These are phyloP conservation scores for Cladosporium velox DNA, from an alignment of 2,329 filamentous ascomycete genomes.

Conservation along the genomic window DNA sequence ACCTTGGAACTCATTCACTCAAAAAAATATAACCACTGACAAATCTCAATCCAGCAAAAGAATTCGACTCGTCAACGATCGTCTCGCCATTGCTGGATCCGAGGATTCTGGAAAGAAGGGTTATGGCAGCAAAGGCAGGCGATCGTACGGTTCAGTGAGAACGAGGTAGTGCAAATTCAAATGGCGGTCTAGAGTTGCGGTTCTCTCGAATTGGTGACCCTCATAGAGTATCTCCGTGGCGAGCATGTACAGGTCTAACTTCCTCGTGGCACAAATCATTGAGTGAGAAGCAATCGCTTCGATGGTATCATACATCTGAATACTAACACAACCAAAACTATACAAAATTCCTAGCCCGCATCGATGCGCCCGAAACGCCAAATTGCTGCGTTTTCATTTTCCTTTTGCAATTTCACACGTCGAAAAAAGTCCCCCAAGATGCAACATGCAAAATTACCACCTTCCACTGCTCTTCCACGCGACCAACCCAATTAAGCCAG, in stretches of 20 bases:
- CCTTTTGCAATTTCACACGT: neutral
- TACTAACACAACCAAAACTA: constrained; percentile 11
- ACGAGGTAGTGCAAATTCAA: neutral
- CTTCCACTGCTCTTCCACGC: neutral
- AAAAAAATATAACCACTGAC: neutral
- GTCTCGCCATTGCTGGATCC: constrained; percentile 30
- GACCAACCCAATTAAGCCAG: constrained; percentile 87
- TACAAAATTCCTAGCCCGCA: neutral
- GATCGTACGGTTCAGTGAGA: neutral
- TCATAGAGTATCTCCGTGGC: neutral
- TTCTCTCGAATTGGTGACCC: neutral
- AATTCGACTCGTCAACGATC: constrained; percentile 31
- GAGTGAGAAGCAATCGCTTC: constrained; percentile 9
- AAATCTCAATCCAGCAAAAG: constrained; percentile 6
- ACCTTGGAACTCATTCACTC: neutral
- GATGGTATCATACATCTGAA: constrained; percentile 16
- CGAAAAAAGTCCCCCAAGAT: neutral
- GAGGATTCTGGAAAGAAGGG: constrained; percentile 27
- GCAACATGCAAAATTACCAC: neutral
- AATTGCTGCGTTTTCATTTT: constrained; percentile 3
- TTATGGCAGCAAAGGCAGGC: constrained; percentile 10
- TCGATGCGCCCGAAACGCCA: constrained; percentile 1
- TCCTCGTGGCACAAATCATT: neutral
- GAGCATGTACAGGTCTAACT: neutral
- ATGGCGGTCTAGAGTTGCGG: neutral